A percentile compares a stretch with the other conserved stretches of the same genome.
These are phyloP conservation scores for Pisolithus marmoratus DNA, from an alignment of 768 basidiomycete genomes.

Conservation along the genomic window DNA sequence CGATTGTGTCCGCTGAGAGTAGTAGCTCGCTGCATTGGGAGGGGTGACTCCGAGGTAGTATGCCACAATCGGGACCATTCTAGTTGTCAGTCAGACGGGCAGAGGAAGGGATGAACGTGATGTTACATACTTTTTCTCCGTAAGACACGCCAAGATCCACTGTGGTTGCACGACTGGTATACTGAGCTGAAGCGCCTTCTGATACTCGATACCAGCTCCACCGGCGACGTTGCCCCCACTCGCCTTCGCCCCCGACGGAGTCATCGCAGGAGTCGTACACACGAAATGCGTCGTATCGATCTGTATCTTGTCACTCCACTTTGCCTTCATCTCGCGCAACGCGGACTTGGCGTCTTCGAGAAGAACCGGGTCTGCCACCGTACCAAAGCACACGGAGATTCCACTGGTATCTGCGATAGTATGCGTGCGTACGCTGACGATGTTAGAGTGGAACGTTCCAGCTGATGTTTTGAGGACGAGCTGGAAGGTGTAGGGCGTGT, in stretches of 20 bases:
- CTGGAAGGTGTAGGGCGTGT: conserved; percentile 90
- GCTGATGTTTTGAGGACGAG: conserved; percentile 89
- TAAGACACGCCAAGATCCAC: conserved; percentile 88
- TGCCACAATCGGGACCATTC: conserved; percentile 81
- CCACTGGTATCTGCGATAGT: conserved; percentile 95
- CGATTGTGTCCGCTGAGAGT: conserved; percentile 54
- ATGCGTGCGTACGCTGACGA: conserved; percentile 82
- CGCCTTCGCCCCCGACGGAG: conserved; percentile 50
- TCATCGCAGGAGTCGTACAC: conserved; percentile 82
- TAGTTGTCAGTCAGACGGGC: conserved; percentile 21
- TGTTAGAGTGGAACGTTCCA: conserved; percentile 82
- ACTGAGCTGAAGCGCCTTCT: conserved; percentile 88
- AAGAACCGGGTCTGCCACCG: conserved; percentile 68
- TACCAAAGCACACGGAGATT: conserved; percentile 92
- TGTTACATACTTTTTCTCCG: conserved; percentile 68
- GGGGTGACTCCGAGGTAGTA: conserved; percentile 77
- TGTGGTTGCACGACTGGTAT: conserved; percentile 94
- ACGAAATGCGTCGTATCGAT: conserved; percentile 99
- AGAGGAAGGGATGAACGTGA: background rate
- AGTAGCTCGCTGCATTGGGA: conserved; percentile 36
- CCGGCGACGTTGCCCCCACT: conserved; percentile 48
- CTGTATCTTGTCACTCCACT: conserved; percentile 89
- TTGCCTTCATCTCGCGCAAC: conserved; percentile 79
- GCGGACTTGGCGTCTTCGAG: conserved; percentile 80
- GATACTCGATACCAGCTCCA: conserved; percentile 82